These are phyloP conservation scores for Vitis cinerea DNA, from an alignment of 164 flowering plant species.

Conservation along the genomic window DNA sequence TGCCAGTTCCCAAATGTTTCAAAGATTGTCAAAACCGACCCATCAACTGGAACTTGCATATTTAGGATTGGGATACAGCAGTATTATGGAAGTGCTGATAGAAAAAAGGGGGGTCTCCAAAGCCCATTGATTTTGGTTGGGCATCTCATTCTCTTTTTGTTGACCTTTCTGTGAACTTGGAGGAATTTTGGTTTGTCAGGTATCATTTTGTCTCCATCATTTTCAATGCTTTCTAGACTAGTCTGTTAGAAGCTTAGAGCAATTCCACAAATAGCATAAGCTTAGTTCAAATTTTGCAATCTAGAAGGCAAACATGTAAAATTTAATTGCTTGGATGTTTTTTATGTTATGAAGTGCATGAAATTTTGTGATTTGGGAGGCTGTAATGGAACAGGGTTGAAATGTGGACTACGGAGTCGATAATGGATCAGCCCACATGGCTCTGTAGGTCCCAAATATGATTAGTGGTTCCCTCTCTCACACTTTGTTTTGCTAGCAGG, in stretches of 20 bases:
- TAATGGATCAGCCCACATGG: too few species aligned
- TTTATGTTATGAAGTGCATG: too few species aligned
- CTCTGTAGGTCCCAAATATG: too few species aligned
- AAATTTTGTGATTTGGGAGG: too few species aligned
- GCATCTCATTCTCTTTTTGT: slow-evolving; percentile 19
- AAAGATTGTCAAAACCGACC: slow-evolving; percentile 49
- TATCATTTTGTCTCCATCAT: neutral
- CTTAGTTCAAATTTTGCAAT: slow-evolving; percentile 3
- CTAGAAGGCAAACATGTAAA: too few species aligned
- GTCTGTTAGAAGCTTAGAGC: neutral
- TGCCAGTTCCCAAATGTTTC: slow-evolving; percentile 64
- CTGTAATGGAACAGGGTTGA: too few species aligned
- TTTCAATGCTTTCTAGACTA: too few species aligned
- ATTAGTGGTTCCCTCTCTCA: too few species aligned
- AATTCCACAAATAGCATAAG: neutral
- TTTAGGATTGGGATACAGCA: slow-evolving; percentile 67
- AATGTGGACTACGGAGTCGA: too few species aligned
- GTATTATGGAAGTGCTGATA: slow-evolving; percentile 28
- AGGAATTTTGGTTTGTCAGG: neutral
- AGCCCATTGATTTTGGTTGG: slow-evolving; percentile 12
- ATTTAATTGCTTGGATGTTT: too few species aligned
- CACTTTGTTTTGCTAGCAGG: too few species aligned
- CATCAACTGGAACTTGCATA: slow-evolving; percentile 53
- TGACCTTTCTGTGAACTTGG: slow-evolving; percentile 22
- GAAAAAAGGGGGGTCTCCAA: slow-evolving; percentile 10